Evolutionary conservation across 2,329 filamentous ascomycete genomes (phyloP), one percentile per base, ranked within the genome.

Genomic region (Fragosphaeria purpurea): DNA sequence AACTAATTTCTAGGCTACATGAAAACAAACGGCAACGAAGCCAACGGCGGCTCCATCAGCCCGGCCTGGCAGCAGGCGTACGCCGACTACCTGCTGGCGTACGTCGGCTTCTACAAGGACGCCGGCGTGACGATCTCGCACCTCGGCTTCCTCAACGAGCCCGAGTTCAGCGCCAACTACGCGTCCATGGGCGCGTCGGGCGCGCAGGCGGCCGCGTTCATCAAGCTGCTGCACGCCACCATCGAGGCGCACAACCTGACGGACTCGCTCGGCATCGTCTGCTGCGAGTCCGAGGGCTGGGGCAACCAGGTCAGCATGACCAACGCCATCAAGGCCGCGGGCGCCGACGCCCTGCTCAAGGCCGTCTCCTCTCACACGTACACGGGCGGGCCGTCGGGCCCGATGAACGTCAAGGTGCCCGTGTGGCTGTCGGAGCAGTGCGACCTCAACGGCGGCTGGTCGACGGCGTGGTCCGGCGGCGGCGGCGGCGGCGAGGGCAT

Each of bases 101-200:
- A 74, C 59, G 64, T 75, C 47, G 64, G 70, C 54, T 70, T 66
- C 54, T 77, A 77, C 58, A 58, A 62, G 13, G 60, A 67, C 45
- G 63, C 64, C 3, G 71, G 70, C 4, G 62, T 76, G 47, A 65
- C 64, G 4, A 58, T 76, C 41, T 69, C 70, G 1, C 70, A 73
- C 49, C 59, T 74, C 3, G 72, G 72, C 10, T 74, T 73, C 53
- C 58, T 74, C 41, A 75, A 75, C 57, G 72, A 74, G 56, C 70
- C 70, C 1, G 67, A 72, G 44, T 65, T 63, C 42, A 60, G 57
- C 56, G 62, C 65, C 22, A 58, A 57, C 46, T 72, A 72, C 55
- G 72, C 73, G 9, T 67, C 65, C 6, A 77, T 77, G 73, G 43
- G 64, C 35, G 76, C 86, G 63, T 94, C 93, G 75, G 96, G 95